Evolutionary conservation across 441 rosid genomes (phyloP).

Genomic region (Bocquillonia castaneifolia): DNA sequence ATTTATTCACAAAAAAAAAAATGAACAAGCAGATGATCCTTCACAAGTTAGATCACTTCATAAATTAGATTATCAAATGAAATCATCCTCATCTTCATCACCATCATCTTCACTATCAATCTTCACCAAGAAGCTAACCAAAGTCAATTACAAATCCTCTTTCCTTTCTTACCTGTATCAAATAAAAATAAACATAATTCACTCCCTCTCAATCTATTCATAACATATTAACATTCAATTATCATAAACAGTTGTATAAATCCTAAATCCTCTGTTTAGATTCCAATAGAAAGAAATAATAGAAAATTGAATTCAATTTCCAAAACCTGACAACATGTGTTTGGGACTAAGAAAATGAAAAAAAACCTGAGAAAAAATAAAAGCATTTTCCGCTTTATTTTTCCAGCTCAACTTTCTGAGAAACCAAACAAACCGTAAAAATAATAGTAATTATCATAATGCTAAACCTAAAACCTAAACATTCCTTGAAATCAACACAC

Average conservation of each 20-base stretch:
- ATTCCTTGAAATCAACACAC: background rate
- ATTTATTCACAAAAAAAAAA: constrained; percentile 30
- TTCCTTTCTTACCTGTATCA: constrained; percentile 22
- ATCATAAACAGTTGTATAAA: no score
- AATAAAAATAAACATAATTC: background rate
- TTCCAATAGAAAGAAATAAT: background rate
- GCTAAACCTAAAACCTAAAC: background rate
- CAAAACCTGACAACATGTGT: constrained; percentile 20
- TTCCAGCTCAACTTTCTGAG: constrained; percentile 17
- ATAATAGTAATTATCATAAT: no score
- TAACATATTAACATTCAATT: no score
- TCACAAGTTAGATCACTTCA: constrained; percentile 30
- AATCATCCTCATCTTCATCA: constrained; percentile 22
- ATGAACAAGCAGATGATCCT: constrained; percentile 27
- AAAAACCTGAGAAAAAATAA: no score
- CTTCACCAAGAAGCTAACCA: constrained; percentile 19
- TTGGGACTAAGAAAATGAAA: no score
- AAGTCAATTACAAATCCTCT: constrained; percentile 6
- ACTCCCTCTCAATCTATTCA: no score
- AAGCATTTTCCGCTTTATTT: no score
- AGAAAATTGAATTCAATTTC: background rate
- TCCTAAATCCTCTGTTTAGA: constrained; percentile 2
- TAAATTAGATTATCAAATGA: constrained; percentile 9
- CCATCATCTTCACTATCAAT: constrained; percentile 25
- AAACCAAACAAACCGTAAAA: constrained; percentile 21